A percentile compares a stretch with the other conserved stretches of the same genome.
Evolutionary conservation across 305 asterid species (phyloP).

Genomic region (Lippia alba): DNA sequence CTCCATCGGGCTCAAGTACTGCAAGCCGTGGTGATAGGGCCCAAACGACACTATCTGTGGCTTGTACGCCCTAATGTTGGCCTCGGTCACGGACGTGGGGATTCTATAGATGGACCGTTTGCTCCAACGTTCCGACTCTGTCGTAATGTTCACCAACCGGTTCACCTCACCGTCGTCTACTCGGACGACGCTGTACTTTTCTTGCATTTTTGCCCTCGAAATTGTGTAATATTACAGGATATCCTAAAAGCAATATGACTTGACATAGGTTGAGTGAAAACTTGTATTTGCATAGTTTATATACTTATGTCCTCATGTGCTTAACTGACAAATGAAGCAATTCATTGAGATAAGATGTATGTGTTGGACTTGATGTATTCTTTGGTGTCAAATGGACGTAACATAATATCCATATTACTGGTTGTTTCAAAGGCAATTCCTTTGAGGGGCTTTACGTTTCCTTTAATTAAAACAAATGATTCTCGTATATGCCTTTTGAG

Average conservation of each 20-base stretch:
- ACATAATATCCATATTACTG: no score
- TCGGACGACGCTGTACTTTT: neutral
- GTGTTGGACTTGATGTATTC: no score
- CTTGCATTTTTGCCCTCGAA: neutral
- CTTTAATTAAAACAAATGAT: no score
- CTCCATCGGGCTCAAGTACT: neutral
- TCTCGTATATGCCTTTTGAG: neutral
- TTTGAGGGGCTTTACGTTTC: no score
- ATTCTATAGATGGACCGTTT: conserved; percentile 24
- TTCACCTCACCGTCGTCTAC: neutral
- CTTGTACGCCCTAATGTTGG: neutral
- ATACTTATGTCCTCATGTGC: conserved; percentile 7
- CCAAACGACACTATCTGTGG: conserved; percentile 13
- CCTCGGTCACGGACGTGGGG: neutral
- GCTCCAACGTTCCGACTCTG: neutral
- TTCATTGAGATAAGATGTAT: neutral
- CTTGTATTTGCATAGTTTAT: neutral
- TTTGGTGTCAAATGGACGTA: no score
- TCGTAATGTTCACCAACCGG: neutral
- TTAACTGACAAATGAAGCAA: conserved; percentile 30
- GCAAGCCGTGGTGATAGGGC: neutral
- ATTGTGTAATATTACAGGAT: no score
- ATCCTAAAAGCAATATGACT: neutral
- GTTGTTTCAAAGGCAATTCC: no score
- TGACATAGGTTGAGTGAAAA: neutral